phyloP scores from a whole-genome alignment of 257 asterid genomes.

The Primulina huaijiensis region DNA sequence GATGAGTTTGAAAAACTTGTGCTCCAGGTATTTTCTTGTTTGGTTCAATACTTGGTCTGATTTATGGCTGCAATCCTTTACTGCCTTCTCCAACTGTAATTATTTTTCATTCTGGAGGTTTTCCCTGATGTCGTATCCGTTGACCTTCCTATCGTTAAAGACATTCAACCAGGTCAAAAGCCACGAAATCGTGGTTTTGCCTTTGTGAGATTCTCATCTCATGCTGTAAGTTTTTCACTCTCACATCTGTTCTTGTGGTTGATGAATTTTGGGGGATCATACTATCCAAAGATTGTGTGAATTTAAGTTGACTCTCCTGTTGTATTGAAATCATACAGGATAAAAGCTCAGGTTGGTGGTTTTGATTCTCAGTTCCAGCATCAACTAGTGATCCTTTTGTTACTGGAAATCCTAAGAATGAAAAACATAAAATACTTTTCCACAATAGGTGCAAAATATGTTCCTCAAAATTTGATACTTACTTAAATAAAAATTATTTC shows the following conservation, averaged over 20 bases:
- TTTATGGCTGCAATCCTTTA: not conserved
- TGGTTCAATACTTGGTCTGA: constrained; percentile 12
- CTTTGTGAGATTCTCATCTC: constrained; percentile 79
- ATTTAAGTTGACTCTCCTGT: constrained; percentile 49
- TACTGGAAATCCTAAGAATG: constrained; percentile 28
- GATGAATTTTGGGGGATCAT: constrained; percentile 20
- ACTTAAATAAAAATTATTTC: not conserved
- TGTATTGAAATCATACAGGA: constrained; percentile 82
- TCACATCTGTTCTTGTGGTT: constrained; percentile 22
- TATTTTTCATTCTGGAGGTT: constrained; percentile 40
- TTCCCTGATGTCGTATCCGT: constrained; percentile 76
- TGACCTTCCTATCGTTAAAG: constrained; percentile 59
- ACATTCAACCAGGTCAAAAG: constrained; percentile 51
- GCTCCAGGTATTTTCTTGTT: constrained; percentile 55
- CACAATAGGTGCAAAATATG: constrained; percentile 21
- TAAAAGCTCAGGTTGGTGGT: constrained; percentile 84
- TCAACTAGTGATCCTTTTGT: constrained; percentile 47
- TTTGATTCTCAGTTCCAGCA: constrained; percentile 77
- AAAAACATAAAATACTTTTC: constrained; percentile 14
- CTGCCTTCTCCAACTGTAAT: constrained; percentile 13
- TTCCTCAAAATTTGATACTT: constrained; percentile 17
- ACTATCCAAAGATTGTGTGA: constrained; percentile 26
- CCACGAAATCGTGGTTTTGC: constrained; percentile 84
- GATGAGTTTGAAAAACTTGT: constrained; percentile 65
- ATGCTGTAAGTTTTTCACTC: constrained; percentile 58